phyloP scores from a whole-genome alignment of 805 yeast species.

The Yarrowia divulgata region DNA sequence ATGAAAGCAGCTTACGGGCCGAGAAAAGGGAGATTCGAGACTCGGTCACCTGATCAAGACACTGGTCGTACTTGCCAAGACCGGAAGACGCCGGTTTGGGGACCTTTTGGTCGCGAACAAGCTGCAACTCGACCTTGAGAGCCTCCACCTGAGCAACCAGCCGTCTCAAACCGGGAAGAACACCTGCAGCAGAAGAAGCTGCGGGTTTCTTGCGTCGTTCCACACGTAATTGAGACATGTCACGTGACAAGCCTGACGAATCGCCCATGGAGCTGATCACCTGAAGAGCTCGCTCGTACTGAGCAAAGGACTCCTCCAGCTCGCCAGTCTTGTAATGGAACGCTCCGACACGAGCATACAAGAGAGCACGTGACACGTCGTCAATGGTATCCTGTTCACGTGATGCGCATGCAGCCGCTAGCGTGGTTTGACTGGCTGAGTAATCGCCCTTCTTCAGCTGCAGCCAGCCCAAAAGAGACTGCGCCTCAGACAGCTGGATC shows the following conservation, averaged over 20 bases:
- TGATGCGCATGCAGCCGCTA: neutral
- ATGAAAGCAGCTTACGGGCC: slow-evolving; percentile 19
- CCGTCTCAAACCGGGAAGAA: slow-evolving; percentile 14
- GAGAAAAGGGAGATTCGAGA: slow-evolving; percentile 11
- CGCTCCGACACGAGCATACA: slow-evolving; percentile 2
- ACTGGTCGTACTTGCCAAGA: slow-evolving; percentile 20
- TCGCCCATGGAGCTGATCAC: slow-evolving; percentile 11
- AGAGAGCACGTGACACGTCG: slow-evolving; percentile 6
- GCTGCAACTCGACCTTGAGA: slow-evolving; percentile 8
- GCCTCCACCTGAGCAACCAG: slow-evolving; percentile 15
- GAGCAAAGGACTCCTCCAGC: neutral
- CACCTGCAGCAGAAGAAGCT: neutral
- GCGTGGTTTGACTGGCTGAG: slow-evolving; percentile 9
- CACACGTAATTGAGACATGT: slow-evolving; percentile 20
- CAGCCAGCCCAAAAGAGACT: slow-evolving; percentile 11
- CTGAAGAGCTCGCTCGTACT: slow-evolving; percentile 9
- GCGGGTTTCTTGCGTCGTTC: slow-evolving; percentile 33
- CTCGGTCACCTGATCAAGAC: slow-evolving; percentile 14
- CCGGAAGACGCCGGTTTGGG: slow-evolving; percentile 2
- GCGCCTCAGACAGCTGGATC: neutral
- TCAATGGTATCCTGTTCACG: slow-evolving; percentile 9
- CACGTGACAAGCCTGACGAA: slow-evolving; percentile 15
- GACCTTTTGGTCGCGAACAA: neutral
- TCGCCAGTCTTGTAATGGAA: slow-evolving; percentile 15
- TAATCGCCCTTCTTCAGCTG: slow-evolving; percentile 14